These are phyloP conservation scores for Colletotrichum lentis DNA, from an alignment of 2,329 filamentous ascomycete species.

Conservation along the genomic window DNA sequence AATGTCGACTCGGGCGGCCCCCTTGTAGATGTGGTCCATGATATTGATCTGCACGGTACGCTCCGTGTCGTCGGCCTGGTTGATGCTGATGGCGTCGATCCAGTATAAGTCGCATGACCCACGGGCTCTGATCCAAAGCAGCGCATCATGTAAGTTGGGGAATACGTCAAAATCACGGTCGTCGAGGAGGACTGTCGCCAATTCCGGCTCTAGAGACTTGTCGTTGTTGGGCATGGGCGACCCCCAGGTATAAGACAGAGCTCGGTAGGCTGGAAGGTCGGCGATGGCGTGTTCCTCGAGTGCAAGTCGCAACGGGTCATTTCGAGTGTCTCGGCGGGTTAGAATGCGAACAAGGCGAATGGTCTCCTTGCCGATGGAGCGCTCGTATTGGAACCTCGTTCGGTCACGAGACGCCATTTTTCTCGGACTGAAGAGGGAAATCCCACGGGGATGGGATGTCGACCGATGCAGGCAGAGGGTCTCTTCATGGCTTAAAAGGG, in stretches of 20 bases:
- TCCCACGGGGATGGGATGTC: not conserved
- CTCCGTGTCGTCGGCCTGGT: slow-evolving; percentile 31
- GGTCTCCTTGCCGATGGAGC: slow-evolving; percentile 10
- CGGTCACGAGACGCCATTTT: slow-evolving; percentile 1
- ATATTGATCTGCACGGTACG: slow-evolving; percentile 33
- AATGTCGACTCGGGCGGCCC: slow-evolving; percentile 34
- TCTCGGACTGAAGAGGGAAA: not conserved
- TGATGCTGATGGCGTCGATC: slow-evolving; percentile 39
- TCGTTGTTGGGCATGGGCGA: slow-evolving; percentile 1
- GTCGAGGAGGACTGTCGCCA: slow-evolving; percentile 3
- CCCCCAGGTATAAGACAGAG: slow-evolving; percentile 32
- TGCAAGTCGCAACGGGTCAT: not conserved
- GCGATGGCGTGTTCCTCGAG: slow-evolving; percentile 22
- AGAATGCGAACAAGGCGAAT: slow-evolving; percentile 24
- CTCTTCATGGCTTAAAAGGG: not conserved
- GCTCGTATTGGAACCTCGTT: slow-evolving; percentile 8
- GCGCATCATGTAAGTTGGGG: slow-evolving; percentile 18
- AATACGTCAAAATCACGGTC: not conserved
- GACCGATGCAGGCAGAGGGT: no score
- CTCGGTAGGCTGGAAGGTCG: slow-evolving; percentile 18
- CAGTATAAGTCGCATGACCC: slow-evolving; percentile 20
- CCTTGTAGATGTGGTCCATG: slow-evolving; percentile 39
- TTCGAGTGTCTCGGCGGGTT: not conserved
- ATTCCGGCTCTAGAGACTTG: not conserved
- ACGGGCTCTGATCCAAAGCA: slow-evolving; percentile 23